Base-by-base conservation (phyloP, 257 asterid species). In the Gentiana straminea region DNA sequence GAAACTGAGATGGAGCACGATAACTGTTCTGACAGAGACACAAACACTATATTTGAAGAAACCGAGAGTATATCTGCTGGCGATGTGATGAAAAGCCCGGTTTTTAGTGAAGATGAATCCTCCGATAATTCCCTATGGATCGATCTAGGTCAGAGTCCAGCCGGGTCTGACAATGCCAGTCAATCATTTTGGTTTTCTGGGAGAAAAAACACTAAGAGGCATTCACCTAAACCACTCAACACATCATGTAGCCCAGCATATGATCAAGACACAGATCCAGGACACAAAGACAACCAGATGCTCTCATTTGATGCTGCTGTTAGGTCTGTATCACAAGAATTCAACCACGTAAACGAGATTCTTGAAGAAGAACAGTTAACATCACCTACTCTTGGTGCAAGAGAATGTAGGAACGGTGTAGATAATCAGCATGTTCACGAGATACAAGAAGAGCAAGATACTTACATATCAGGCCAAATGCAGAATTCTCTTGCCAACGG, bases 81-180 rank as follows among this genome's bases (percentile, higher is more conserved):
- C 52, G 99, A 92, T 68, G 78, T 92, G 45, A 92, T 92, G 87
- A 92, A 78, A 80, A 92, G 99, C 75, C 95, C 97, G 0, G 94
- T 85, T 10, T 88, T 88, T 62, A 92, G 99, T 50, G 99, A 92
- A 72, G 99, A 92, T 49, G 99, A 88, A 54, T 92, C 99, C 4
- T 85, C 95, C 1, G 99, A 92, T 60, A 92, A 85, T 68, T 85
- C 99, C 8, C 70, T 92, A 70, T 92, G 99, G 99, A 92, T 92
- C 59, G 99, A 92, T 69, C 75, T 92, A 75, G 99, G 97, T 35
- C 99, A 85, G 73, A 85, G 95, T 61, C 99, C 98, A 3, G 35
- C 77, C 44, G 92, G 89, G 32, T 84, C 94, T 1, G 95, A 85
- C 35, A 61, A 33, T 66, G 82, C 76, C 36, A 89, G 84, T 34